These are phyloP conservation scores for Tetragonia tetragonoides DNA, from an alignment of 148 eudicot genomes.

Conservation along the genomic window DNA sequence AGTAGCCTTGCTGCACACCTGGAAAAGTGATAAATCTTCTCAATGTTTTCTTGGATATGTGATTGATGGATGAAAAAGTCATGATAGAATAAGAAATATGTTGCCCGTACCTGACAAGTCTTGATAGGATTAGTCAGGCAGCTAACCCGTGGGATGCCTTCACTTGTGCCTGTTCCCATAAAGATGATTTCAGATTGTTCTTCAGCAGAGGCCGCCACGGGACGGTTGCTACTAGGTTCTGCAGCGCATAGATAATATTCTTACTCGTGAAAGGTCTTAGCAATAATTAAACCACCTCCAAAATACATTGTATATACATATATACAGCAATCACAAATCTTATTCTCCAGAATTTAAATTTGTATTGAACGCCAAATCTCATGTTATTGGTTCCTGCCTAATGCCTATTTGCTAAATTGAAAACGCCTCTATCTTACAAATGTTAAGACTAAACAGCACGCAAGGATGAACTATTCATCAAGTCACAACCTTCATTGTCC, in stretches of 20 bases:
- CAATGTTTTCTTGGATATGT: constrained; percentile 3
- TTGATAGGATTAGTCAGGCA: constrained; percentile 82
- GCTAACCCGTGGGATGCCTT: constrained; percentile 98
- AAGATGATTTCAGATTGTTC: constrained; percentile 80
- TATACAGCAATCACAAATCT: background rate
- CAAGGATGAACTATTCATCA: too few species aligned
- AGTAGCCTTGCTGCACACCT: constrained; percentile 86
- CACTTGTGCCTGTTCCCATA: constrained; percentile 97
- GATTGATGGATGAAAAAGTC: background rate
- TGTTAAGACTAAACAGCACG: too few species aligned
- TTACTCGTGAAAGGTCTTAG: constrained; percentile 8
- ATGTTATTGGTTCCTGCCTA: background rate
- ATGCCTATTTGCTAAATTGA: background rate
- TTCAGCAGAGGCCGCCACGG: constrained; percentile 22
- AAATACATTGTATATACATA: background rate
- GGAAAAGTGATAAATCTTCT: constrained; percentile 20
- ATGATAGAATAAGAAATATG: background rate
- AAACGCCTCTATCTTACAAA: too few species aligned
- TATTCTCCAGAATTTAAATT: too few species aligned
- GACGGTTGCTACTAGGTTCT: constrained; percentile 43
- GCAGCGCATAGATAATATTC: constrained; percentile 18
- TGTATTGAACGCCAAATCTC: too few species aligned
- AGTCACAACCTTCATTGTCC: too few species aligned
- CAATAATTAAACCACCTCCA: background rate
- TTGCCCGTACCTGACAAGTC: constrained; percentile 57